A percentile compares a stretch with the other conserved stretches of the same genome.
Evolutionary conservation across 768 basidiomycete species (phyloP).

Genomic region (Naganishia onofrii): DNA sequence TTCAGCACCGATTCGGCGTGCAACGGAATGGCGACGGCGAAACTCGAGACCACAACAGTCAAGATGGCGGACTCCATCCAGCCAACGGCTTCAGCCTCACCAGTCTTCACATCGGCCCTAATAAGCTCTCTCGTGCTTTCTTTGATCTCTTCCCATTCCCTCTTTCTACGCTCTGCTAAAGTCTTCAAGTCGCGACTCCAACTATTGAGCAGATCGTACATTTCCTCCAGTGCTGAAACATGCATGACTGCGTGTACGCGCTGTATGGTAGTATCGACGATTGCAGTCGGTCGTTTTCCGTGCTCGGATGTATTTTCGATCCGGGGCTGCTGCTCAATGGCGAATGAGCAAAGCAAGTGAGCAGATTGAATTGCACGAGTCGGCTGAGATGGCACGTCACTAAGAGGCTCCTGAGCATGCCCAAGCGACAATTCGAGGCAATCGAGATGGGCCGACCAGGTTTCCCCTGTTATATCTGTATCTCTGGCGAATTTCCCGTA

Average conservation of each 20-base stretch:
- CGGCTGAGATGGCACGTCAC: neutral
- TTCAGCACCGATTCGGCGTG: constrained; percentile 56
- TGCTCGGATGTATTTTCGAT: constrained; percentile 34
- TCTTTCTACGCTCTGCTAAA: constrained; percentile 70
- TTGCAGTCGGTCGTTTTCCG: constrained; percentile 24
- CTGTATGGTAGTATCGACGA: constrained; percentile 17
- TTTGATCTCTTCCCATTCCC: constrained; percentile 79
- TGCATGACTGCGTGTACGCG: constrained; percentile 86
- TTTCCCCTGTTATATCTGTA: constrained; percentile 18
- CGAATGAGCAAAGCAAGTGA: constrained; percentile 11
- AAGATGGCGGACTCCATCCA: constrained; percentile 51
- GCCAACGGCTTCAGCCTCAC: constrained; percentile 42
- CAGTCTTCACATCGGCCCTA: constrained; percentile 60
- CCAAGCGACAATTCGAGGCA: constrained; percentile 82
- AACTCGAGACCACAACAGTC: constrained; percentile 56
- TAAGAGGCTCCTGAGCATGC: constrained; percentile 51
- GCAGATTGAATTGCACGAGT: constrained; percentile 6
- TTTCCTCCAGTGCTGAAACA: constrained; percentile 82
- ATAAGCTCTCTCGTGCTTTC: constrained; percentile 68
- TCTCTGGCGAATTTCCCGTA: constrained; percentile 19
- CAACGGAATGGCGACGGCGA: constrained; percentile 90
- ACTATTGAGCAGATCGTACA: constrained; percentile 62
- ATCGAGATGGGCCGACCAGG: constrained; percentile 69
- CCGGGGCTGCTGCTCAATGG: constrained; percentile 56
- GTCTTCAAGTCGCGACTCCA: constrained; percentile 69